Evolutionary conservation across 495 filamentous ascomycete species (phyloP), one percentile per base, ranked within the genome.

Genomic region (Parmelia sp.): DNA sequence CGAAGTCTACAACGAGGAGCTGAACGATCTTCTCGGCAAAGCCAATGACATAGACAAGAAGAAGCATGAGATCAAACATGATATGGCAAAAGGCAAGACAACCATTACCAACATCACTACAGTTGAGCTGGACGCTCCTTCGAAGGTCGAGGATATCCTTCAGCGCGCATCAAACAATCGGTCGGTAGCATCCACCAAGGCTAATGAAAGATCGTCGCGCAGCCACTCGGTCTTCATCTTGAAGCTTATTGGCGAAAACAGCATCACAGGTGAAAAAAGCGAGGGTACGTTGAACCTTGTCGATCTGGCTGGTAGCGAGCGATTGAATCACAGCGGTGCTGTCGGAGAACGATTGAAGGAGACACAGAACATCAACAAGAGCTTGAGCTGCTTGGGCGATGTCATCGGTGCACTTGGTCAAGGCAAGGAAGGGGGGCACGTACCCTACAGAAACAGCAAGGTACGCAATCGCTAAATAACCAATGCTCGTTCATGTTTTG

Each of bases 1-100:
- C n/a, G 94, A 99, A 72, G 95, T 99, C 33, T 97, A 99, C 82
- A 97, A 99, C 69, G 94, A 99, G 71, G 91, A 91, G 65, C 80
- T 97, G 66, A 91, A 97, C 75, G 94, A 99, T 73, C 79, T 99
- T 4, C 84, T 99, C 15, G 89, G 90, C 12, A 85, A 84, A 37
- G 79, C 86, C 3, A 87, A 90, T 47, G 86, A 91, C 29, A 76
- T 90, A 42, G 87, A 89, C 68, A 90, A 89, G 74, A 92, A 90
- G 77, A 94, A 90, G 77, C 89, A 93, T 55, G 94, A 97, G 69
- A 94, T 97, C 65, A 86, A 90, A 11, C 92, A 97, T 71, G 92
- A 97, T 69, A 82, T 88, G 64, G 77, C 83, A 56, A 86, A 83
- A 53, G 88, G 88, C 74, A 91, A 91, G 74, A 96, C 95, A 0